Evolutionary conservation across 257 asterid genomes (phyloP), one percentile per base, ranked within the genome.

Genomic region (Primulina eburnea): DNA sequence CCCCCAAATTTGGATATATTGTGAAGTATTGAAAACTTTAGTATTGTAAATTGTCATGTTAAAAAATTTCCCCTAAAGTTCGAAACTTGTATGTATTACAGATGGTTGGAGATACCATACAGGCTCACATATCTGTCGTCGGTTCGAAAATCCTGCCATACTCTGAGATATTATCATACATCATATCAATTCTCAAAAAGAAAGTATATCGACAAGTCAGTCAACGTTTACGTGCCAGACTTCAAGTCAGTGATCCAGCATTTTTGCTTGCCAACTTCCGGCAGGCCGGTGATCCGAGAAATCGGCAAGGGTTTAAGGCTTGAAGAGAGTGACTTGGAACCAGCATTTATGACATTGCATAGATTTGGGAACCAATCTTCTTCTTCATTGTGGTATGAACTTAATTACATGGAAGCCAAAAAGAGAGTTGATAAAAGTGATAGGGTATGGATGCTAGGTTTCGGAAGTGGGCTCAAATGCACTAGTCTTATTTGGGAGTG

Each of bases 401-500:
- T 85, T 7, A 28, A 55, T 35, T 85, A 93, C 81, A 75, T 89
- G 53, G 97, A 90, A 59, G 94, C 90, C n/a, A 82, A 87, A 66
- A 87, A 81, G 9, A 83, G 85, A 53, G 80, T 92, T 1, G 77
- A 83, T 77, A 71, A 80, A 71, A 92, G 96, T 29, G 97, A 89
- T 56, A 77, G 17, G 35, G 90, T 93, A 4, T 86, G 90, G 94
- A 90, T 82, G 40, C 63, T 90, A 67, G 97, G 97, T 2, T 77
- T 93, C 87, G 95, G 95, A 4, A 92, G 82, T 77, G 97, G 98
- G 75, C 89, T 88, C 8, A 88, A 90, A 64, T 87, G 94, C 26
- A 82, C 16, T 50, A 90, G 89, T 65, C 26, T 89, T 65, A 83
- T 89, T 0, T 87, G 88, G 90, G 85, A 90, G 69, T 87, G 90